Conservation (phyloP, 495 filamentous ascomycete species). For the Aspergillus indologenus region DNA sequence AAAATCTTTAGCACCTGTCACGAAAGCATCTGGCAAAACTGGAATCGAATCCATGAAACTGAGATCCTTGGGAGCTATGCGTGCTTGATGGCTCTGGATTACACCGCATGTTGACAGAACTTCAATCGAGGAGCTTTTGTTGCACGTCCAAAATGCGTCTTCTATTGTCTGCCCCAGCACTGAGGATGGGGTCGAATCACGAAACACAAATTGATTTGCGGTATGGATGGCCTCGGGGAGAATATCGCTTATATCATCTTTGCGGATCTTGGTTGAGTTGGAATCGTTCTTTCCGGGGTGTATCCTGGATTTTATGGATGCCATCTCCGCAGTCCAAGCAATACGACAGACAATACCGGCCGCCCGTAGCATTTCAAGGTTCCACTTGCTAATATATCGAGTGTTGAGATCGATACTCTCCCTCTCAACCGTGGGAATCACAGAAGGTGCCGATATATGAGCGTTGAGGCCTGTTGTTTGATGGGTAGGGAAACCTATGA, state of each 20-base stretch:
- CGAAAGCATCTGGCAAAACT: conserved; percentile 73
- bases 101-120: conserved; percentile 85
- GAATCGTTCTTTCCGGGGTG: conserved; percentile 28
- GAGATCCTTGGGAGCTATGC: conserved; percentile 75
- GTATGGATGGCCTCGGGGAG: conserved; percentile 75
- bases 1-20: conserved; percentile 60
- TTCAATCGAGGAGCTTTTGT: conserved; percentile 75
- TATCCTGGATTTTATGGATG: conserved; percentile 55
- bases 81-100: conserved; percentile 70
- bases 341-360: conserved; percentile 88
- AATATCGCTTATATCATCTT: conserved; percentile 60
- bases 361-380: conserved; percentile 87
- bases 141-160: conserved; percentile 92
- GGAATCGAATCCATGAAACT: conserved; percentile 91
- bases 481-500: conserved; percentile 95
- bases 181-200: conserved; percentile 81
- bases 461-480: conserved; percentile 93
- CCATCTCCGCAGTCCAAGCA: conserved; percentile 83
- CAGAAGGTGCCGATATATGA: conserved; percentile 96
- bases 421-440: conserved; percentile 97
- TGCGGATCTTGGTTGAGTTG: conserved; percentile 55
- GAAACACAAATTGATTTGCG: conserved; percentile 72
- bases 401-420: conserved; percentile 97
- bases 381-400: conserved; percentile 90
- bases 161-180: conserved; percentile 80